phyloP scores from a whole-genome alignment of 1,139 yeast species.

The Geotrichum candidum region DNA sequence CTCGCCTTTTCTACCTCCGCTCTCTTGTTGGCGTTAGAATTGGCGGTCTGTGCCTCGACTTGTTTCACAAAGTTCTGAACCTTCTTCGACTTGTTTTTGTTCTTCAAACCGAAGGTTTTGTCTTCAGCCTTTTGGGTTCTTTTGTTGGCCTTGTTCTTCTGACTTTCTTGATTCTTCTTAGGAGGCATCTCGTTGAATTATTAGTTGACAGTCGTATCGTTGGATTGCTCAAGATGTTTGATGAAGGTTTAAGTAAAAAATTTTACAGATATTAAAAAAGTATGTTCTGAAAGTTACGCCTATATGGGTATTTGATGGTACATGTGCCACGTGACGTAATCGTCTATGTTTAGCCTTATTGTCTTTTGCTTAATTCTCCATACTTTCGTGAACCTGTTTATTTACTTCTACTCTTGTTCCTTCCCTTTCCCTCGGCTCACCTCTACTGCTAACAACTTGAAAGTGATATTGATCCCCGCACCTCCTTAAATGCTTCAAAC shows the following conservation, averaged over 20 bases:
- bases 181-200: conserved; percentile 33
- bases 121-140: conserved; percentile 70
- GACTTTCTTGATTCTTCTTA: conserved; percentile 63
- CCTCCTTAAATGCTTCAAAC: background rate
- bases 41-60: conserved; percentile 63
- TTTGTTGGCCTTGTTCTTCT: conserved; percentile 57
- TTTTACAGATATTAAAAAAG: background rate
- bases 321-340: background rate
- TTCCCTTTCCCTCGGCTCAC: background rate
- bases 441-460: background rate
- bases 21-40: conserved; percentile 46
- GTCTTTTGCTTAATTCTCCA: background rate
- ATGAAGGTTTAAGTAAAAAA: background rate
- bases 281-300: background rate
- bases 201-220: background rate
- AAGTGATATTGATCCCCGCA: background rate
- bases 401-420: background rate
- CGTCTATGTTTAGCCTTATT: background rate
- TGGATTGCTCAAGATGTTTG: background rate
- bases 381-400: background rate
- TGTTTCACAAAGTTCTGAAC: conserved; percentile 84
- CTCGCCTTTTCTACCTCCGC: conserved; percentile 73
- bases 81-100: conserved; percentile 71
- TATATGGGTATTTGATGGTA: background rate
- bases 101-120: conserved; percentile 90